Percentiles rank a stretch among this genome's conserved stretches.
Conservation (phyloP, 768 basidiomycete species). For the Agaricus blazei region DNA sequence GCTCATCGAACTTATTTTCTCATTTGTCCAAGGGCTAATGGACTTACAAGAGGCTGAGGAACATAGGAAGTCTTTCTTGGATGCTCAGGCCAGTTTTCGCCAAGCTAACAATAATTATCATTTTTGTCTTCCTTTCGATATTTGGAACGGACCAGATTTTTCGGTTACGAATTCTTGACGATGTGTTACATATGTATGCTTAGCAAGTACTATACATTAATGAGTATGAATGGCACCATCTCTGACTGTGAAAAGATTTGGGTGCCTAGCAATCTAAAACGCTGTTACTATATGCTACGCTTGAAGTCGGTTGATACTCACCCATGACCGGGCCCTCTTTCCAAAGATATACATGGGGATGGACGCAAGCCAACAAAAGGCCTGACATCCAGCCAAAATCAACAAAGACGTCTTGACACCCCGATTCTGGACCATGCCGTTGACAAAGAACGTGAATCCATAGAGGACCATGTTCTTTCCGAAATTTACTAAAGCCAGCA, state of each 20-base stretch:
- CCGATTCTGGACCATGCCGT: constrained; percentile 30
- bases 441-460: constrained; percentile 39
- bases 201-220: not conserved
- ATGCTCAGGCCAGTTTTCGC: constrained; percentile 31
- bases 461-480: constrained; percentile 41
- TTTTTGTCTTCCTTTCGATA: constrained; percentile 48
- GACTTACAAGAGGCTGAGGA: constrained; percentile 29
- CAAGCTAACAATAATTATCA: constrained; percentile 36
- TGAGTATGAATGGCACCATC: constrained; percentile 3
- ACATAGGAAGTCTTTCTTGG: constrained; percentile 25
- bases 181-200: not conserved
- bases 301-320: constrained; percentile 18
- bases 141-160: constrained; percentile 32
- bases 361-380: constrained; percentile 34
- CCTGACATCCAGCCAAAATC: constrained; percentile 34
- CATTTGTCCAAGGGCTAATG: constrained; percentile 34
- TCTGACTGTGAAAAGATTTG: constrained; percentile 18
- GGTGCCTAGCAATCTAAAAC: constrained; percentile 20
- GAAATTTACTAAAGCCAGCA: constrained; percentile 38
- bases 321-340: constrained; percentile 36
- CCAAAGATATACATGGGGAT: constrained; percentile 41
- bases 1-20: constrained; percentile 35
- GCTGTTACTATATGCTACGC: not conserved
- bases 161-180: not conserved
- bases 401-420: constrained; percentile 35